Evolutionary conservation across 208 protist genomes (phyloP).

Genomic region (Trypanosoma theileri): DNA sequence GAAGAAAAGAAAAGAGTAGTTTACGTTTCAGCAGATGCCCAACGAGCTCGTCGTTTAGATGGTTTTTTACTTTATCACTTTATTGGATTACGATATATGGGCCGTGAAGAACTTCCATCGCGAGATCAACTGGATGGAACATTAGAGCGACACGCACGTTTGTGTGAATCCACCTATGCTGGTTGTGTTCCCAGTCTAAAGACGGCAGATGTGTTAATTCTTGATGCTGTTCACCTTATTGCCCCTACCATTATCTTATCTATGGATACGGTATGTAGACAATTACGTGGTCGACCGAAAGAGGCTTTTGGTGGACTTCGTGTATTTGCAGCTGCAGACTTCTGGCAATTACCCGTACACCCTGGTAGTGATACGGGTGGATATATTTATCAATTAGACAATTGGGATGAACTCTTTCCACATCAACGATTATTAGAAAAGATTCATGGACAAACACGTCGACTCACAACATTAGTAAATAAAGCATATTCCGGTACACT

Average conservation of each 20-base stretch:
- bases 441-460: conserved; percentile 48
- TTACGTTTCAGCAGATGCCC: conserved; percentile 70
- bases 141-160: conserved; percentile 77
- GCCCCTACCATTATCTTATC: conserved; percentile 54
- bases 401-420: conserved; percentile 76
- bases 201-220: conserved; percentile 71
- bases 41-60: conserved; percentile 64
- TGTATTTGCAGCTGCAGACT: conserved; percentile 81
- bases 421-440: conserved; percentile 58
- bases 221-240: conserved; percentile 76
- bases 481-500: conserved; percentile 66
- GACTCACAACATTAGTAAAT: conserved; percentile 57
- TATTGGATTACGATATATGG: conserved; percentile 65
- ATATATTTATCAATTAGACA: conserved; percentile 76
- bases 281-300: conserved; percentile 37
- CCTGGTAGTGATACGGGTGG: conserved; percentile 81
- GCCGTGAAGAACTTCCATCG: conserved; percentile 72
- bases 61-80: conserved; percentile 76
- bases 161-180: conserved; percentile 73
- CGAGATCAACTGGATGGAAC: conserved; percentile 88
- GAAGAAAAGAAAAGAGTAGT: conserved; percentile 53
- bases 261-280: conserved; percentile 77
- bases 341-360: conserved; percentile 80
- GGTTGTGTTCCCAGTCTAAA: conserved; percentile 62
- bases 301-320: conserved; percentile 81